Evolutionary conservation across 495 filamentous ascomycete genomes (phyloP).

Genomic region (Trypethelium eluteriae): DNA sequence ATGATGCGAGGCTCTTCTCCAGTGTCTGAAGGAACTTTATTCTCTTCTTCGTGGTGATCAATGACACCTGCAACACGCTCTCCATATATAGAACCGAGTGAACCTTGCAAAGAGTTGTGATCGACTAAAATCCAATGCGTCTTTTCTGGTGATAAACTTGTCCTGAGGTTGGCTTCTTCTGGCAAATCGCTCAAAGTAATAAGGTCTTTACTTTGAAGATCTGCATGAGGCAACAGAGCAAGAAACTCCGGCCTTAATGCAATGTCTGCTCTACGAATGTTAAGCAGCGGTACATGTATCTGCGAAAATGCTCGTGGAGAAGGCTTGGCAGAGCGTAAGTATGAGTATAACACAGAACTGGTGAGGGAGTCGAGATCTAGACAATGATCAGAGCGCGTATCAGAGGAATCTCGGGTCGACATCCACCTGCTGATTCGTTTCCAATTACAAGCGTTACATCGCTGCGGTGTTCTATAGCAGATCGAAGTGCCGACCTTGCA

Average conservation of each 20-base stretch:
- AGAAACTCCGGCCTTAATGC: constrained; percentile 71
- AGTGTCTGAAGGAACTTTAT: constrained; percentile 44
- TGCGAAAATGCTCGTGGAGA: constrained; percentile 38
- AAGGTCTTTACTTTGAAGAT: constrained; percentile 34
- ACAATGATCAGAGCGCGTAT: background rate
- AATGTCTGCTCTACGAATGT: constrained; percentile 57
- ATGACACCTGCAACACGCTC: constrained; percentile 62
- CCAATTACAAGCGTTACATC: constrained; percentile 58
- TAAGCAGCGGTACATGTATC: constrained; percentile 73
- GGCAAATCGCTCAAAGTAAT: constrained; percentile 42
- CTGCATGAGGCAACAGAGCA: constrained; percentile 39
- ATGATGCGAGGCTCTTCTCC: constrained; percentile 53
- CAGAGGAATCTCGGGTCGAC: background rate
- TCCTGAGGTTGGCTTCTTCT: constrained; percentile 24
- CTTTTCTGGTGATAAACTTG: constrained; percentile 31
- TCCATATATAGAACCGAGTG: constrained; percentile 38
- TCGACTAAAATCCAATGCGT: constrained; percentile 69
- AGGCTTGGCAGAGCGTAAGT: constrained; percentile 56
- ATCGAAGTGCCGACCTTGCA: constrained; percentile 27
- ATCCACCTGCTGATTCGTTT: constrained; percentile 64
- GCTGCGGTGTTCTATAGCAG: constrained; percentile 22
- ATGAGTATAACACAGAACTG: constrained; percentile 75
- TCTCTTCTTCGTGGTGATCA: constrained; percentile 87
- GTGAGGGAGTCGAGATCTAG: constrained; percentile 88
- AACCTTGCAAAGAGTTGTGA: constrained; percentile 70